phyloP scores from a whole-genome alignment of 169 alveolate species.

The Cryptosporidium bovis region DNA sequence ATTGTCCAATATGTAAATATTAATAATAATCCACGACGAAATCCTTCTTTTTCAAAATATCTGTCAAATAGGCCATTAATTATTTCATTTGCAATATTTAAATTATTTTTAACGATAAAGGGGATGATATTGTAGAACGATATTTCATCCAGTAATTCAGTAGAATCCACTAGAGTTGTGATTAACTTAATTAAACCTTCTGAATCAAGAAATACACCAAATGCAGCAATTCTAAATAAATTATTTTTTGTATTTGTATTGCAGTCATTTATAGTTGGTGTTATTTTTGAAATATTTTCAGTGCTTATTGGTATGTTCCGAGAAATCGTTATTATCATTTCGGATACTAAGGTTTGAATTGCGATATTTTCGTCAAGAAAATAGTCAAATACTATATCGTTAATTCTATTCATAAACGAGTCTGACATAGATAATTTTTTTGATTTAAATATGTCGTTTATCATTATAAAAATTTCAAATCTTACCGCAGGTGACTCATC shows the following conservation, averaged over 20 bases:
- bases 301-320: background rate
- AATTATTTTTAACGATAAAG: conserved; percentile 6
- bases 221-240: conserved; percentile 13
- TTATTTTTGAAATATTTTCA: conserved; percentile 8
- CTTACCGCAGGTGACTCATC: conserved; percentile 73
- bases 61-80: conserved; percentile 21
- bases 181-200: conserved; percentile 42
- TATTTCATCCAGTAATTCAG: conserved; percentile 18
- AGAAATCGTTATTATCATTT: conserved; percentile 27
- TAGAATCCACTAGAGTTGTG: conserved; percentile 21
- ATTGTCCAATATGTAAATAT: conserved; percentile 60
- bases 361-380: conserved; percentile 57
- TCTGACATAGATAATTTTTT: background rate
- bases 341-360: conserved; percentile 63
- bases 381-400: conserved; percentile 40
- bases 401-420: background rate
- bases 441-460: conserved; percentile 4
- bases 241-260: conserved; percentile 45
- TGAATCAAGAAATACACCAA: conserved; percentile 4
- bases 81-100: conserved; percentile 15
- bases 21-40: conserved; percentile 21
- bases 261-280: conserved; percentile 55
- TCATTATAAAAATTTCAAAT: conserved; percentile 46
- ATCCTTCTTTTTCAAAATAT: conserved; percentile 27
- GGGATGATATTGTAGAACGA: conserved; percentile 23